Conservation (phyloP, 352 stramenopile species). For the Phytophthora podocarpi region DNA sequence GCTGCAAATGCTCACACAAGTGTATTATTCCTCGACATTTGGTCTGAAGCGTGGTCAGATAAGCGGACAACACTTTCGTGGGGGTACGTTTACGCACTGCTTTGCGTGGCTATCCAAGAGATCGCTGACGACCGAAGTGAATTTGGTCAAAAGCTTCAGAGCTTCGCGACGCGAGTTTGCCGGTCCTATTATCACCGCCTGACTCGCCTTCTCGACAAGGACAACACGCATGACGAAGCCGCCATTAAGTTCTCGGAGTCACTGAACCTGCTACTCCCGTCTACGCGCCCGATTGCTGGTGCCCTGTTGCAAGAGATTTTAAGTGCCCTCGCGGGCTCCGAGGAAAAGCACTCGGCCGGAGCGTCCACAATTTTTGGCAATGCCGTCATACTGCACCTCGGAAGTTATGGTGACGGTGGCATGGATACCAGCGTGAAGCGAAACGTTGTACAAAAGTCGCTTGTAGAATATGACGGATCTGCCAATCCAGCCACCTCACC, state of each 20-base stretch:
- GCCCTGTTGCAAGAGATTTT: slow-evolving; percentile 35
- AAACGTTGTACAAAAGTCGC: slow-evolving; percentile 40
- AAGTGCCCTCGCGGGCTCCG: slow-evolving; percentile 22
- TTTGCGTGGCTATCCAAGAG: slow-evolving; percentile 29
- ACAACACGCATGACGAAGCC: slow-evolving; percentile 17
- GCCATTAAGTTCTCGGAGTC: slow-evolving; percentile 33
- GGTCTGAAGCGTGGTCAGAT: slow-evolving; percentile 50
- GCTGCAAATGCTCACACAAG: slow-evolving; percentile 21
- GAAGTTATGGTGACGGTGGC: slow-evolving; percentile 18
- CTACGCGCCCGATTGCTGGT: slow-evolving; percentile 5
- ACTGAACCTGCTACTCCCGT: slow-evolving; percentile 35
- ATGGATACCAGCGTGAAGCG: slow-evolving; percentile 26
- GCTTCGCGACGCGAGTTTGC: slow-evolving; percentile 25
- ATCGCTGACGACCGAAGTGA: slow-evolving; percentile 13
- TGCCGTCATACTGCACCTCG: slow-evolving; percentile 34
- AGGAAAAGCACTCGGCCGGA: background rate
- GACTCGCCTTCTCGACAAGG: slow-evolving; percentile 5
- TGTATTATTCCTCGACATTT: slow-evolving; percentile 49
- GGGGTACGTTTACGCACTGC: slow-evolving; percentile 49
- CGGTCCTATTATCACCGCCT: slow-evolving; percentile 30
- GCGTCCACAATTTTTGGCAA: slow-evolving; percentile 38
- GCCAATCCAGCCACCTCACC: slow-evolving; percentile 7
- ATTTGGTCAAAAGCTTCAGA: slow-evolving; percentile 29
- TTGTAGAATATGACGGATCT: slow-evolving; percentile 39
- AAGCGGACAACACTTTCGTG: slow-evolving; percentile 38